Evolutionary conservation across 805 yeast species (phyloP).

Genomic region (Saccharomycopsis sp.): DNA sequence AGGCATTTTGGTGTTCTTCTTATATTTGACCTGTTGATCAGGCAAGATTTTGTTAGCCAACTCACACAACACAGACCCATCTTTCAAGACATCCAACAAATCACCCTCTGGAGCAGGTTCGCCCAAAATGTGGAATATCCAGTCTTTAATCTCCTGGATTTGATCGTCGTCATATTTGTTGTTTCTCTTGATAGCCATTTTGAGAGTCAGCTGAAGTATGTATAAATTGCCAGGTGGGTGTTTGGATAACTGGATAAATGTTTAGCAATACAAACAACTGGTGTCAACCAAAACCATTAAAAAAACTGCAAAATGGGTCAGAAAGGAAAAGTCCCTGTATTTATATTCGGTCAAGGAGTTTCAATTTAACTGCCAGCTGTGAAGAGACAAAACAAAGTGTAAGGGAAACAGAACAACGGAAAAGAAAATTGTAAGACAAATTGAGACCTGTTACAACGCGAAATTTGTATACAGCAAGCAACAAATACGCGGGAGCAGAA

Average conservation of each 20-base stretch:
- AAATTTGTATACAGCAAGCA: neutral
- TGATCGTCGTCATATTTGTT: slow-evolving; percentile 41
- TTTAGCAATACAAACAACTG: no score
- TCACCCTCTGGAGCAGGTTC: slow-evolving; percentile 32
- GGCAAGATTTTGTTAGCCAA: slow-evolving; percentile 36
- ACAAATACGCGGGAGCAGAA: neutral
- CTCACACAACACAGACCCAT: slow-evolving; percentile 51
- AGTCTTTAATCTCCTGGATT: slow-evolving; percentile 39
- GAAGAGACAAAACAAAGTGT: neutral
- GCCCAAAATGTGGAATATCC: slow-evolving; percentile 43
- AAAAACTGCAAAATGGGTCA: neutral
- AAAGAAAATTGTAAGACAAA: neutral
- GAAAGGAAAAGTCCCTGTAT: neutral
- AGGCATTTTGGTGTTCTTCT: slow-evolving; percentile 57
- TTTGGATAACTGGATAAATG: no score
- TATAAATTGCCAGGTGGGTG: no score
- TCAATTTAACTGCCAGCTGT: neutral
- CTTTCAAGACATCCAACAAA: slow-evolving; percentile 49
- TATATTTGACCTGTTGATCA: slow-evolving; percentile 38
- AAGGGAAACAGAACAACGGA: neutral
- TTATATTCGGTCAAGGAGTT: neutral
- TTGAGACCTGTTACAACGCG: neutral
- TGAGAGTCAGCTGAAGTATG: no score
- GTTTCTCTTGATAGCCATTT: slow-evolving; percentile 30
- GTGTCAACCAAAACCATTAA: no score